A percentile compares a stretch with the other conserved stretches of the same genome.
Conservation (phyloP, 116 monocot species). For the Dioscorea cayenensis region DNA sequence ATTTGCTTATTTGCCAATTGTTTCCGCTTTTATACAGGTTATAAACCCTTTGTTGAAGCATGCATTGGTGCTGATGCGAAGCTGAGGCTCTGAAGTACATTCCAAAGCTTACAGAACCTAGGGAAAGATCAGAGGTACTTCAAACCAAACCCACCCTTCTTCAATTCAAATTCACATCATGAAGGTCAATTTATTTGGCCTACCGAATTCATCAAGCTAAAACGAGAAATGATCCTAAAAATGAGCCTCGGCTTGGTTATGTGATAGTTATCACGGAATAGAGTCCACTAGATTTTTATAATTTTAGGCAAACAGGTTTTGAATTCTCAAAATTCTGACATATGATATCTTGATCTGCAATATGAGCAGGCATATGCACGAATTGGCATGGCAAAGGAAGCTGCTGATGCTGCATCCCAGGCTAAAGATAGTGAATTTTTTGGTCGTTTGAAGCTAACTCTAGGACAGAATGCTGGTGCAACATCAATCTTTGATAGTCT, state of each 20-base stretch:
- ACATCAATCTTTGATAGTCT: constrained; percentile 76
- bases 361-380: constrained; percentile 73
- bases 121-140: constrained; percentile 86
- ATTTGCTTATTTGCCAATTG: neutral
- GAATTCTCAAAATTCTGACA: neutral
- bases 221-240: too few relatives aligned
- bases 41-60: constrained; percentile 94
- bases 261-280: too few relatives aligned
- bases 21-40: constrained; percentile 38
- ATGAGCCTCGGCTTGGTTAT: too few relatives aligned
- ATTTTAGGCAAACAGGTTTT: neutral
- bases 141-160: neutral
- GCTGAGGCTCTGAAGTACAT: constrained; percentile 93
- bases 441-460: constrained; percentile 62
- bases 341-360: neutral
- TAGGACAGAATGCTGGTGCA: constrained; percentile 73
- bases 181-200: neutral
- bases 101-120: constrained; percentile 80
- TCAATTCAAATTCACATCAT: neutral
- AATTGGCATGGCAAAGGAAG: constrained; percentile 93
- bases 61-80: constrained; percentile 85
- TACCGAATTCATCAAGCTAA: neutral
- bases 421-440: constrained; percentile 88
- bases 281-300: too few relatives aligned
- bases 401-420: constrained; percentile 87